A percentile compares a stretch with the other conserved stretches of the same genome.
Evolutionary conservation across 805 yeast genomes (phyloP).

Genomic region (Metschnikowia kunwiensis): DNA sequence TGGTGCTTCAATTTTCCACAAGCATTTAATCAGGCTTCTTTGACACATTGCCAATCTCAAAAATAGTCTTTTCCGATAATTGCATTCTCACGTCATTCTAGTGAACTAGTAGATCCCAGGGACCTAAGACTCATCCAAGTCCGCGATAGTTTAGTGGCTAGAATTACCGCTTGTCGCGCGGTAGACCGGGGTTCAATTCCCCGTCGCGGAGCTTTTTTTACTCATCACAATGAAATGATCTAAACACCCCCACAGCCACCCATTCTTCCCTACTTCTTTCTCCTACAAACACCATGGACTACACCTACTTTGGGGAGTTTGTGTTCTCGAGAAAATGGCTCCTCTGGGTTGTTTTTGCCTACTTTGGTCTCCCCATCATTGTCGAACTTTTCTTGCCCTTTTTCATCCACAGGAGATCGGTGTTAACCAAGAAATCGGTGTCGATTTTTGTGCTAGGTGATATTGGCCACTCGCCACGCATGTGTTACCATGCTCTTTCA

Average conservation of each 20-base stretch:
- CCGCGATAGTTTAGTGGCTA: slow-evolving; percentile 24
- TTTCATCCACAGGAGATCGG: slow-evolving; percentile 24
- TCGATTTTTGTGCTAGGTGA: slow-evolving; percentile 88
- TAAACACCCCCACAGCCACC: not conserved
- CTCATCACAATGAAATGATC: not conserved
- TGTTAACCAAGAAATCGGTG: slow-evolving; percentile 46
- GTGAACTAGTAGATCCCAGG: too few relatives aligned
- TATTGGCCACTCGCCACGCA: slow-evolving; percentile 91
- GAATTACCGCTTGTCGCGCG: slow-evolving; percentile 25
- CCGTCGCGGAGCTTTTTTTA: slow-evolving; percentile 19
- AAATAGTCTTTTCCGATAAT: too few relatives aligned
- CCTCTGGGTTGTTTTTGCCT: slow-evolving; percentile 44
- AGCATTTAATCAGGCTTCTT: too few relatives aligned
- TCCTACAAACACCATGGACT: too few relatives aligned
- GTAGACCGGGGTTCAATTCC: slow-evolving; percentile 24
- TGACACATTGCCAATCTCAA: too few relatives aligned
- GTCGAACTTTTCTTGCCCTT: slow-evolving; percentile 42
- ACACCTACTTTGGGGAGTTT: slow-evolving; percentile 7
- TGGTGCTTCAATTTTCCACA: too few relatives aligned
- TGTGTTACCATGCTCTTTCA: slow-evolving; percentile 84
- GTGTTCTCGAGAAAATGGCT: slow-evolving; percentile 29
- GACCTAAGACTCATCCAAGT: too few relatives aligned
- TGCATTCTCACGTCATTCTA: too few relatives aligned
- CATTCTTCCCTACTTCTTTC: not conserved
- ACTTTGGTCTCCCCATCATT: slow-evolving; percentile 44